Evolutionary conservation across 2,329 filamentous ascomycete species (phyloP).

Genomic region (Cadophora gregata): DNA sequence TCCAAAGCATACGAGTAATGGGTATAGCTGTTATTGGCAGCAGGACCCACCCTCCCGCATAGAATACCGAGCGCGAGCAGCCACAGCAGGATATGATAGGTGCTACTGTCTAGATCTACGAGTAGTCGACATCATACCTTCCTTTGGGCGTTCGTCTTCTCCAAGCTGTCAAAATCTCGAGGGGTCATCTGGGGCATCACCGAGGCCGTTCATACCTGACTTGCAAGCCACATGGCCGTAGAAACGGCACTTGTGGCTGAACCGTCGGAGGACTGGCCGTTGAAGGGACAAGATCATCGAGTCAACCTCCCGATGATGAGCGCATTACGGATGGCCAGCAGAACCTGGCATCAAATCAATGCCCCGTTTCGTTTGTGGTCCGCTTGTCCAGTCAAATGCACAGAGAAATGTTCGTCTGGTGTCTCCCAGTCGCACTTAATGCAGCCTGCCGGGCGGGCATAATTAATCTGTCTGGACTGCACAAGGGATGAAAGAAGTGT

Average conservation of each 20-base stretch:
- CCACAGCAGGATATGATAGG: slow-evolving; percentile 15
- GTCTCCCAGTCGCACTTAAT: not conserved
- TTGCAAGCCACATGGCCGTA: slow-evolving; percentile 21
- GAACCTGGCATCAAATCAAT: slow-evolving; percentile 10
- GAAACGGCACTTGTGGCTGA: slow-evolving; percentile 29
- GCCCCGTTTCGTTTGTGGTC: not conserved
- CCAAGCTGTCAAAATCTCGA: slow-evolving; percentile 19
- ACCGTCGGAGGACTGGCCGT: slow-evolving; percentile 18
- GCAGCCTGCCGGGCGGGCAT: slow-evolving; percentile 10
- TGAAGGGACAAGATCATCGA: slow-evolving; percentile 22
- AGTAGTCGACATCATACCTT: slow-evolving; percentile 20
- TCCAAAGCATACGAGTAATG: slow-evolving; percentile 14
- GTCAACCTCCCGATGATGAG: not conserved
- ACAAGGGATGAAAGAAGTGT: not conserved
- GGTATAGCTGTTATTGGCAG: not conserved
- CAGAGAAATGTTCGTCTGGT: slow-evolving; percentile 15
- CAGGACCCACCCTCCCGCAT: not conserved
- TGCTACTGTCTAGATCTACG: slow-evolving; percentile 12
- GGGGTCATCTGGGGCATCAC: slow-evolving; percentile 16
- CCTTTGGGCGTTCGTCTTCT: not conserved
- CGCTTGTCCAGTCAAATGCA: not conserved
- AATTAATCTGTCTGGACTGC: not conserved
- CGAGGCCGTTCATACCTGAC: not conserved
- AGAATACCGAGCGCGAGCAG: not conserved
- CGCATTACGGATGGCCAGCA: slow-evolving; percentile 3